Evolutionary conservation across 805 yeast species (phyloP), one percentile per base, ranked within the genome.

Genomic region (Groenewaldozyma tartarivorans): DNA sequence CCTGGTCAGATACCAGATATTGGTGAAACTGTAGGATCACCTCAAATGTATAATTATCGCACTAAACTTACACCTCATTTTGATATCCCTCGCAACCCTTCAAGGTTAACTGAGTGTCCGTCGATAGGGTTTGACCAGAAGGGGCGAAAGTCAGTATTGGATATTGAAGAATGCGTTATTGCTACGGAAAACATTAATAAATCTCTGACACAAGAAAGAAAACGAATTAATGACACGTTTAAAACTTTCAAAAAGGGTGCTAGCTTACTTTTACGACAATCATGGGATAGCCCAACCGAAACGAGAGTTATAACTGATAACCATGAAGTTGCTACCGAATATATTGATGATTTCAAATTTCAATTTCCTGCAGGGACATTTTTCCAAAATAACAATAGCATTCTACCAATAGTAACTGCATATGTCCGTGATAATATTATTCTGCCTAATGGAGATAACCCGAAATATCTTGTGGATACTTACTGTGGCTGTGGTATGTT

Each of bases 51-150:
- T 57, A 68, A 70, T 29, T 92, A 92, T 62, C 71, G 98, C 57
- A 92, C 98, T 0, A 92, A 92, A 57, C 70, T 92, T 33, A 92
- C 98, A 0, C 98, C 98, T 4, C 98, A 92, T 63, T 92, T 88
- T 61, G 87, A 82, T 53, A 63, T 84, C 30, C 92, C 94, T 19
- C 72, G 77, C 53, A 24, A 24, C 29, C 7, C 7, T 9, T 66
- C 61, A 36, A 37, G 29, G n/a, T 20, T 13, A 15, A 46, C 56
- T 9, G 47, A 56, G 13, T 64, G 68, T 9, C 95, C 96, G 15
- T 74, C 83, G 13, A 67, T 92, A 42, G 98, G 98, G 1, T 92
- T 90, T 64, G 95, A 94, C 5, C 70, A 80, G 39, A 83, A 83
- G 57, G 95, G 95, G 27, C 62, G 68, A 30, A 71, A 67, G 17